A percentile compares a stretch with the other conserved stretches of the same genome.
These are phyloP conservation scores for Clarireedia monteithiana DNA, from an alignment of 2,329 filamentous ascomycete genomes.

Conservation along the genomic window DNA sequence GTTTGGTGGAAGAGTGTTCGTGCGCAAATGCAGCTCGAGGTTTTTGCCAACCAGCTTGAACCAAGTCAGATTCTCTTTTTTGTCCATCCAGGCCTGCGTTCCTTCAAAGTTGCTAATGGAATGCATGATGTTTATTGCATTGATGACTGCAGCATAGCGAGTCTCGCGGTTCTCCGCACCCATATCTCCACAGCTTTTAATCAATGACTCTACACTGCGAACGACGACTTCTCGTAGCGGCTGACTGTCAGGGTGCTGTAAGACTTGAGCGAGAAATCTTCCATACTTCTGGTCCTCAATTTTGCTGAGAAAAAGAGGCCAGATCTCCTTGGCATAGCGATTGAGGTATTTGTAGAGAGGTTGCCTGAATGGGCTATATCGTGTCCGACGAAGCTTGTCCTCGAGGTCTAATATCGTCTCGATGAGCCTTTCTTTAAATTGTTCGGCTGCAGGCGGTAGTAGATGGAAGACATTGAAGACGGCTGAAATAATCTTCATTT, in stretches of 20 bases:
- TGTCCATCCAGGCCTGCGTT: constrained; percentile 63
- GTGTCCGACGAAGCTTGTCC: constrained; percentile 73
- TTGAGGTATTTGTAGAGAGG: constrained; percentile 92
- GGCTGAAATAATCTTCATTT: constrained; percentile 91
- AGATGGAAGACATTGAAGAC: constrained; percentile 97
- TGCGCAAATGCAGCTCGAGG: constrained; percentile 65
- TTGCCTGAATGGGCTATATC: constrained; percentile 83
- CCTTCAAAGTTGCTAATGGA: constrained; percentile 61
- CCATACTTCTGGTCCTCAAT: constrained; percentile 83
- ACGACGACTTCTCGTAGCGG: constrained; percentile 68
- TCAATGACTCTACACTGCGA: constrained; percentile 64
- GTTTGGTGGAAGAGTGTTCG: constrained; percentile 59
- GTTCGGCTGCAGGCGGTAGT: constrained; percentile 80
- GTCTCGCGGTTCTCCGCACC: constrained; percentile 62
- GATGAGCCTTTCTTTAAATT: constrained; percentile 85
- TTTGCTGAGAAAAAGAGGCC: constrained; percentile 69
- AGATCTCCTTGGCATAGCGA: constrained; percentile 82
- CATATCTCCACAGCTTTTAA: constrained; percentile 57
- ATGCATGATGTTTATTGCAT: constrained; percentile 78
- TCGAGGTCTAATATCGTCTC: constrained; percentile 88
- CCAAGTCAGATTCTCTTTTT: constrained; percentile 52
- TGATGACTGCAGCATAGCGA: constrained; percentile 63
- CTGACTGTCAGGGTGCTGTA: constrained; percentile 67
- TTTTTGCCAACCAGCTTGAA: constrained; percentile 64
- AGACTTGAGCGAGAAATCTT: constrained; percentile 81